These are phyloP conservation scores for Vigna radiata DNA, from an alignment of 306 rosid genomes.

Conservation along the genomic window DNA sequence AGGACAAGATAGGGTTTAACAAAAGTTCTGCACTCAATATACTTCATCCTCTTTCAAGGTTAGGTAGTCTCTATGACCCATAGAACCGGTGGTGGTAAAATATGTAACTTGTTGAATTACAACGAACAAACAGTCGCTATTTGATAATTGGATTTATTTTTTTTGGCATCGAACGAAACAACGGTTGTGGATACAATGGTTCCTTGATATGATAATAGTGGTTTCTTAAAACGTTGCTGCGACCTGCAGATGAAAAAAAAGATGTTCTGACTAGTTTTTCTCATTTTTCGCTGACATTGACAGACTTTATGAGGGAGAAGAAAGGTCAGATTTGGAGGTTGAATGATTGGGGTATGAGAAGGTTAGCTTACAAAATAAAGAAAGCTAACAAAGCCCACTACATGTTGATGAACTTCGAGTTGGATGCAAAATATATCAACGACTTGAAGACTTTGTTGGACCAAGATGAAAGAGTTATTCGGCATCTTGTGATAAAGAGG, in stretches of 20 bases:
- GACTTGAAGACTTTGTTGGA: slow-evolving; percentile 88
- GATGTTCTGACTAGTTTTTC: slow-evolving; percentile 22
- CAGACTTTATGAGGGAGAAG: slow-evolving; percentile 90
- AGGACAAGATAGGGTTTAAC: neutral
- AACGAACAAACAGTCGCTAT: neutral
- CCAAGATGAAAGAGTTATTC: slow-evolving; percentile 85
- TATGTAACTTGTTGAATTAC: slow-evolving; percentile 22
- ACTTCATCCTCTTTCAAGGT: slow-evolving; percentile 22
- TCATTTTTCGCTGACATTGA: slow-evolving; percentile 33
- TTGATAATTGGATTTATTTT: neutral
- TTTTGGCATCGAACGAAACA: neutral
- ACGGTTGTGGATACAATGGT: neutral
- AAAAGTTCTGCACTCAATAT: neutral
- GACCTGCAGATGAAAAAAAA: neutral
- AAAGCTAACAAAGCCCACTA: slow-evolving; percentile 82
- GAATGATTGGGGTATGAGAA: slow-evolving; percentile 95
- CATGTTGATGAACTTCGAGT: slow-evolving; percentile 87
- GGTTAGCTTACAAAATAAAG: slow-evolving; percentile 80
- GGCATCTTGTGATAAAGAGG: slow-evolving; percentile 86
- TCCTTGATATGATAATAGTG: neutral
- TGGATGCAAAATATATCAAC: slow-evolving; percentile 82
- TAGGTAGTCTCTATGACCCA: slow-evolving; percentile 16
- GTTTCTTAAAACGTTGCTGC: neutral
- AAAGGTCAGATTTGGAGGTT: slow-evolving; percentile 86
- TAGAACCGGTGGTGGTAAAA: neutral